phyloP scores from a whole-genome alignment of 306 rosid genomes.

The Glycine soja region DNA sequence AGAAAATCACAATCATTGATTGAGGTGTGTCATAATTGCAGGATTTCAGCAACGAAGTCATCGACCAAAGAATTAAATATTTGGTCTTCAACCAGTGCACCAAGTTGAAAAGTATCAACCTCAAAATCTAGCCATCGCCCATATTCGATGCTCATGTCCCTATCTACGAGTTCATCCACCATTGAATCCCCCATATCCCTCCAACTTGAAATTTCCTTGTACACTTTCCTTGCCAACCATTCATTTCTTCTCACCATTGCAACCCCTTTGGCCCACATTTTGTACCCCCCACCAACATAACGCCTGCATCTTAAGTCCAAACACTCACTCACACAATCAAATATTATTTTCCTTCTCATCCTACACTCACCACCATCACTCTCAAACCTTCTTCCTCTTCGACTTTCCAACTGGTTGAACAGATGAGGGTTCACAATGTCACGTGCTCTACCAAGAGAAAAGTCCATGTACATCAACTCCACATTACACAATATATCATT shows the following conservation, averaged over 20 bases:
- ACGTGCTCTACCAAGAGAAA: constrained; percentile 57
- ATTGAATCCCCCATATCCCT: constrained; percentile 68
- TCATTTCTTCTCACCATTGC: constrained; percentile 68
- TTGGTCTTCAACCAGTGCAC: constrained; percentile 61
- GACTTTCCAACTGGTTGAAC: constrained; percentile 68
- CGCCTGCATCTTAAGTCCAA: constrained; percentile 70
- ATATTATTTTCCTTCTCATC: constrained; percentile 63
- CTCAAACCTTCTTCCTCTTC: constrained; percentile 52
- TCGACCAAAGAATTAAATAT: constrained; percentile 66
- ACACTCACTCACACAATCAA: constrained; percentile 75
- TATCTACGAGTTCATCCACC: constrained; percentile 81
- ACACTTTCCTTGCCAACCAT: constrained; percentile 61
- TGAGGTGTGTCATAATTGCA: constrained; percentile 39
- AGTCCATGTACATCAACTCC: constrained; percentile 72
- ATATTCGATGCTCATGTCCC: constrained; percentile 70
- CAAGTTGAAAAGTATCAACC: constrained; percentile 57
- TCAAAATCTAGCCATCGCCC: constrained; percentile 77
- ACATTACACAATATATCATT: constrained; percentile 62
- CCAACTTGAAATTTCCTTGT: constrained; percentile 70
- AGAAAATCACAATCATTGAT: background rate
- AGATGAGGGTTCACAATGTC: constrained; percentile 69
- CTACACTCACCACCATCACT: constrained; percentile 47
- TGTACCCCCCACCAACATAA: constrained; percentile 63
- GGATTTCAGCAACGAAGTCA: constrained; percentile 62
- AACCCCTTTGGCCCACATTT: constrained; percentile 69